Evolutionary conservation across 352 stramenopile genomes (phyloP), one percentile per base, ranked within the genome.

Genomic region (Globisporangium cystogenes): DNA sequence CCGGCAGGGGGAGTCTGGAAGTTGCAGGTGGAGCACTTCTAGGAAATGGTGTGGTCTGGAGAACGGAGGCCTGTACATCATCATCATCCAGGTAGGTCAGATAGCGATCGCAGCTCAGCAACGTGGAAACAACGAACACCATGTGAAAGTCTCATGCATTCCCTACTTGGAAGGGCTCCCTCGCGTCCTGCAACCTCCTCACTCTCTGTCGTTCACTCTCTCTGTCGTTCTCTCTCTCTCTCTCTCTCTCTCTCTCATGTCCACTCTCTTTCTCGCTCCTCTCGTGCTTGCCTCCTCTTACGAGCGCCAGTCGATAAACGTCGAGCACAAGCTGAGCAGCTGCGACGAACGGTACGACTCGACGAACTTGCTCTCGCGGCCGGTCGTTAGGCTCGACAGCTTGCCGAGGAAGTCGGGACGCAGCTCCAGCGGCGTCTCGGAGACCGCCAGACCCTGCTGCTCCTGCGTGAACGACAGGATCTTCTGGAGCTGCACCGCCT

Each of bases 291-390:
- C 4, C 11, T 35, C 49, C 37, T 26, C 8, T 49, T 76, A 82
- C 57, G 67, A 66, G 47, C 74, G 71, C 74, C 74, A 85, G 56
- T 82, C 71, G 39, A 85, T 74, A 42, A 82, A 85, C 42, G 71
- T 76, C 35, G 71, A 75, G 62, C 74, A 85, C 43, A 85, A 55
- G 20, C 70, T 65, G 57, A 80, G 71, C 45, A 85, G 53, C 39
- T 85, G 74, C 40, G 51, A 78, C n/a, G 67, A 69, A 33, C 71
- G 66, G 50, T 74, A 85, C 43, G 68, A 74, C 52, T 85, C 74
- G 43, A 85, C 74, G 31, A 82, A 85, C 48, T 62, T 68, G 39
- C 66, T 78, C 31, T 82, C 71, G 27, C 62, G 68, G 18, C 67
- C 69, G 21, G 49, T 74, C 33, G 66, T 70, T n/a, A 85, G 37